Evolutionary conservation across 2,329 filamentous ascomycete species (phyloP).

Genomic region (Verticillium zaregamsianum): DNA sequence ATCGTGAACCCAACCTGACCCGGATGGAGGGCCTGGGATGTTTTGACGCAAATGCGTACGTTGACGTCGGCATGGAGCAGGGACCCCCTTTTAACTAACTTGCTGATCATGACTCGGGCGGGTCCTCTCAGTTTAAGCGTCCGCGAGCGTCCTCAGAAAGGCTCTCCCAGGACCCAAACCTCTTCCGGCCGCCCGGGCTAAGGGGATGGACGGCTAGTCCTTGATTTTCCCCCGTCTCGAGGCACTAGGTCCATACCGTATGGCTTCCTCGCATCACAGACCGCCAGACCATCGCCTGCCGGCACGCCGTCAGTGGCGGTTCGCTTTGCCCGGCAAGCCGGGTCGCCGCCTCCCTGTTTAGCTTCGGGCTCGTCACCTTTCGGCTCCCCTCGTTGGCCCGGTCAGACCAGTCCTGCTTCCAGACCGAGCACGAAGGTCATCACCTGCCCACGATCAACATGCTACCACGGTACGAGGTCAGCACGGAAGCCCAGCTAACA

Average conservation of each 20-base stretch:
- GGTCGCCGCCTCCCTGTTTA: not conserved
- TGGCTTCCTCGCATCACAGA: not conserved
- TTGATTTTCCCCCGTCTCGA: not conserved
- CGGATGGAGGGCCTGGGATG: not conserved
- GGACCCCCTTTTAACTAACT: too few relatives aligned
- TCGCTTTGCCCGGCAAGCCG: not conserved
- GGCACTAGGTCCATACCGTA: not conserved
- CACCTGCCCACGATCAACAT: not conserved
- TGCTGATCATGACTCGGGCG: not conserved
- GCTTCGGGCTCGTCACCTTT: not conserved
- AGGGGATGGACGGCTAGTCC: not conserved
- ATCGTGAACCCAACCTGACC: not conserved
- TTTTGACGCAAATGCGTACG: too few relatives aligned
- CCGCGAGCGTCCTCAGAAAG: not conserved
- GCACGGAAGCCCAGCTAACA: not conserved
- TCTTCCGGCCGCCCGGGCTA: not conserved
- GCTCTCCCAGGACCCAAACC: not conserved
- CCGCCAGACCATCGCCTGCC: not conserved
- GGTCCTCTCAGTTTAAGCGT: not conserved
- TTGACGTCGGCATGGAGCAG: too few relatives aligned
- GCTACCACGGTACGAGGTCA: not conserved
- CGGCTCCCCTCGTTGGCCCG: not conserved
- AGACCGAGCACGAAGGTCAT: not conserved
- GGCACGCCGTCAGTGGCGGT: not conserved
- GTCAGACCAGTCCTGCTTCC: not conserved